These are phyloP conservation scores for Cyclocybe cylindracea DNA, from an alignment of 768 basidiomycete genomes.

Conservation along the genomic window DNA sequence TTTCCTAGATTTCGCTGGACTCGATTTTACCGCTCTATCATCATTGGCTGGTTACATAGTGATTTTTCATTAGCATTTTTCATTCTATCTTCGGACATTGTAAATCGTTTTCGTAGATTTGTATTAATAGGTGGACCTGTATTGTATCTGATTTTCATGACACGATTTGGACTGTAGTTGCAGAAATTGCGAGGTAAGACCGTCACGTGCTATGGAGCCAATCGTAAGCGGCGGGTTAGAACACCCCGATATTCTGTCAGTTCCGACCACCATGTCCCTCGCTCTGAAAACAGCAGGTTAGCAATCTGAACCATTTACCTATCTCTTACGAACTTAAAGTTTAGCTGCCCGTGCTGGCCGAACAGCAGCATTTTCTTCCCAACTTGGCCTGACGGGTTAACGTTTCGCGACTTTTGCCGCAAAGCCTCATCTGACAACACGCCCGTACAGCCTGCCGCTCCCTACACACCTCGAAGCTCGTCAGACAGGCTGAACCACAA, in stretches of 20 bases:
- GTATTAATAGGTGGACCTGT: background rate
- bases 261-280: conserved; percentile 48
- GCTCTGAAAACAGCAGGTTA: conserved; percentile 38
- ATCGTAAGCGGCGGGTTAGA: conserved; percentile 17
- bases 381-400: conserved; percentile 43
- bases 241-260: conserved; percentile 6
- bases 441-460: conserved; percentile 46
- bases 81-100: background rate
- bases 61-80: background rate
- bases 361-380: conserved; percentile 46
- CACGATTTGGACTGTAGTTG: background rate
- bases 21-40: background rate
- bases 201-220: conserved; percentile 20
- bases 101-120: background rate
- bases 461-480: conserved; percentile 54
- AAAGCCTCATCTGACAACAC: conserved; percentile 2
- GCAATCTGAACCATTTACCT: conserved; percentile 4
- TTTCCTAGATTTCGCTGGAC: conserved; percentile 7
- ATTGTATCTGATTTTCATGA: background rate
- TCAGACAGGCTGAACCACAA: conserved; percentile 34
- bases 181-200: background rate
- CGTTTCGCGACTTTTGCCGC: conserved; percentile 16
- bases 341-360: conserved; percentile 40
- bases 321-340: conserved; percentile 1
- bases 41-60: background rate